phyloP scores from a whole-genome alignment of 208 protist genomes.

The Phytomonas serpens region DNA sequence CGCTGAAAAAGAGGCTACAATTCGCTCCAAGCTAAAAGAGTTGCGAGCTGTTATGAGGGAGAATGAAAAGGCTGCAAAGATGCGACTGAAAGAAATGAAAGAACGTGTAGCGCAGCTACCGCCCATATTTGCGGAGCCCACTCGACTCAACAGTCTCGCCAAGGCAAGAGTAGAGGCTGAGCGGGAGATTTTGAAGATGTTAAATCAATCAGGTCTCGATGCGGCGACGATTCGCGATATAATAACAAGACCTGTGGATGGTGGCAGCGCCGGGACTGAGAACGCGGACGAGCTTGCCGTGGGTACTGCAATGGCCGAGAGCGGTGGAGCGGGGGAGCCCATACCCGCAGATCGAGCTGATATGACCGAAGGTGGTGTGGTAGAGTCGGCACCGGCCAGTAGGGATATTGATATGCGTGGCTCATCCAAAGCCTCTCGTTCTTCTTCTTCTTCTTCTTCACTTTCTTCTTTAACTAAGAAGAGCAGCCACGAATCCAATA shows the following conservation, averaged over 20 bases:
- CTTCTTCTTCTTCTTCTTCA: background rate
- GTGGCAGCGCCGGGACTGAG: background rate
- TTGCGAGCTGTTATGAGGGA: slow-evolving; percentile 42
- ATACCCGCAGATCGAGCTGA: background rate
- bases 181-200: slow-evolving; percentile 52
- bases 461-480: background rate
- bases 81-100: slow-evolving; percentile 59
- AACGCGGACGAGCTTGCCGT: background rate
- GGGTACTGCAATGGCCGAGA: background rate
- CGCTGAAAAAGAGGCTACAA: slow-evolving; percentile 38
- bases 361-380: slow-evolving; percentile 2
- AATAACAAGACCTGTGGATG: slow-evolving; percentile 2
- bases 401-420: background rate
- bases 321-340: background rate
- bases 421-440: background rate
- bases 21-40: slow-evolving; percentile 45
- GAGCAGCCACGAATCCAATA: background rate
- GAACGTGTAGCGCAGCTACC: slow-evolving; percentile 64
- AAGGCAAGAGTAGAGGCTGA: slow-evolving; percentile 55
- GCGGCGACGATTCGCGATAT: slow-evolving; percentile 45
- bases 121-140: slow-evolving; percentile 71
- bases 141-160: slow-evolving; percentile 50
- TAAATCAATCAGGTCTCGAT: slow-evolving; percentile 59
- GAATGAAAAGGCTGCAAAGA: slow-evolving; percentile 32
- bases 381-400: background rate